A percentile compares a stretch with the other conserved stretches of the same genome.
Conservation (phyloP, 441 rosid genomes). For the Euphorbia celastroides region DNA sequence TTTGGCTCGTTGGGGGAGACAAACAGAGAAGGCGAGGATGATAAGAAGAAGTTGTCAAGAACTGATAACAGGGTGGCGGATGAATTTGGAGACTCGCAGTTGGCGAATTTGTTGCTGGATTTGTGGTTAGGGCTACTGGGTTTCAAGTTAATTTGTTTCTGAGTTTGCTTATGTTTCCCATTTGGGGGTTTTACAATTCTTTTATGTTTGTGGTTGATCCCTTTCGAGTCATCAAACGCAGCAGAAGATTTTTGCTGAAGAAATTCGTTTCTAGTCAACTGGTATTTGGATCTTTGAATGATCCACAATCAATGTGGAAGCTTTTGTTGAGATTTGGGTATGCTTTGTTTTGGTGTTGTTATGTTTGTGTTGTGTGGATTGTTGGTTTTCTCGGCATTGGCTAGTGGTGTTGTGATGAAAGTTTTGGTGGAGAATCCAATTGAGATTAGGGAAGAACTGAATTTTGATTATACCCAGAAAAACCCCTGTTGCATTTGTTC, state of each 20-base stretch:
- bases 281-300: slow-evolving; percentile 20
- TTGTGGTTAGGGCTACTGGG: slow-evolving; percentile 56
- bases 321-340: slow-evolving; percentile 43
- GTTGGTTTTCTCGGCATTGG: slow-evolving; percentile 39
- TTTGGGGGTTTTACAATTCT: too few species aligned
- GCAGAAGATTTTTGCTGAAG: too few species aligned
- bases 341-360: slow-evolving; percentile 63
- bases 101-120: slow-evolving; percentile 29
- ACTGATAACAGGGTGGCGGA: too few species aligned
- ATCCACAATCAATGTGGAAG: slow-evolving; percentile 35
- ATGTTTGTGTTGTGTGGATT: slow-evolving; percentile 63
- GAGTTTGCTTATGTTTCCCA: slow-evolving; percentile 28
- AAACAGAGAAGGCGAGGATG: slow-evolving; percentile 8
- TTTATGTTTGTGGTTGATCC: too few species aligned
- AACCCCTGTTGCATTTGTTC: slow-evolving; percentile 66
- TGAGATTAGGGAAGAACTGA: slow-evolving; percentile 44
- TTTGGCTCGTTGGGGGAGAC: slow-evolving; percentile 16
- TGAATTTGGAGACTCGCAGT: too few species aligned
- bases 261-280: too few species aligned
- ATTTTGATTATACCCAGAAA: slow-evolving; percentile 66
- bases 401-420: slow-evolving; percentile 51
- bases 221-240: too few species aligned
- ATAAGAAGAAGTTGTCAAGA: slow-evolving; percentile 18
- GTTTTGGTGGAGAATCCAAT: slow-evolving; percentile 58
- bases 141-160: slow-evolving; percentile 56